A percentile compares a stretch with the other conserved stretches of the same genome.
Conservation (phyloP, 305 asterid species). For the Fraxinus paxiana region DNA sequence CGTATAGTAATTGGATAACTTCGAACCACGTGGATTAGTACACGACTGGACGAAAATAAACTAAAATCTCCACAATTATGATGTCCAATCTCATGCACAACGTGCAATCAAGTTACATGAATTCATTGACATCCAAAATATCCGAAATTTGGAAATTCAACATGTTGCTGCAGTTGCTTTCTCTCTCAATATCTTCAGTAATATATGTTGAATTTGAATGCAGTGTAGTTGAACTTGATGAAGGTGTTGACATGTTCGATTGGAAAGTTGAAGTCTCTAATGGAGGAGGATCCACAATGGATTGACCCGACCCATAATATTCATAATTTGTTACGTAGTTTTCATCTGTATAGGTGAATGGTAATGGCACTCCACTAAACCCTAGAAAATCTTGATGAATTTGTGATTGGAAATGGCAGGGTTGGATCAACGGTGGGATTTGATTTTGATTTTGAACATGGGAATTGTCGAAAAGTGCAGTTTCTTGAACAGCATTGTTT, state of each 20-base stretch:
- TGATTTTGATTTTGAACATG: slow-evolving; percentile 25
- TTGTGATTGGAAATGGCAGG: slow-evolving; percentile 32
- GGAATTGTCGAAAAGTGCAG: slow-evolving; percentile 16
- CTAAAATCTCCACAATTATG: not conserved
- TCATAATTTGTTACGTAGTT: slow-evolving; percentile 33
- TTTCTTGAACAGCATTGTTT: slow-evolving; percentile 22
- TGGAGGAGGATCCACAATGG: slow-evolving; percentile 29
- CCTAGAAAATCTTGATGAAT: slow-evolving; percentile 11
- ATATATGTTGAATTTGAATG: slow-evolving; percentile 45
- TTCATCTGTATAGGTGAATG: slow-evolving; percentile 29
- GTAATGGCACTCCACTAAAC: slow-evolving; percentile 24
- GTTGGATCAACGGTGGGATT: slow-evolving; percentile 28
- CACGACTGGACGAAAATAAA: not conserved
- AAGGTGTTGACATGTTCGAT: slow-evolving; percentile 57
- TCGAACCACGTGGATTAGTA: not conserved
- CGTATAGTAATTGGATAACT: not conserved
- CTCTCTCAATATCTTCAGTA: slow-evolving; percentile 51
- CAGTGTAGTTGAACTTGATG: slow-evolving; percentile 60
- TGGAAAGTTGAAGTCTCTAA: slow-evolving; percentile 52
- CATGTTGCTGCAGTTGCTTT: slow-evolving; percentile 53
- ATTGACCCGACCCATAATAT: slow-evolving; percentile 36
- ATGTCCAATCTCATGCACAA: not conserved
- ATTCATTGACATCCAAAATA: slow-evolving; percentile 47
- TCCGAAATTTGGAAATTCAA: slow-evolving; percentile 52
- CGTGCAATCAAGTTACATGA: slow-evolving; percentile 29